Base-by-base conservation (phyloP, 2,329 filamentous ascomycete genomes). In the Pseudodiploospora longispora region DNA sequence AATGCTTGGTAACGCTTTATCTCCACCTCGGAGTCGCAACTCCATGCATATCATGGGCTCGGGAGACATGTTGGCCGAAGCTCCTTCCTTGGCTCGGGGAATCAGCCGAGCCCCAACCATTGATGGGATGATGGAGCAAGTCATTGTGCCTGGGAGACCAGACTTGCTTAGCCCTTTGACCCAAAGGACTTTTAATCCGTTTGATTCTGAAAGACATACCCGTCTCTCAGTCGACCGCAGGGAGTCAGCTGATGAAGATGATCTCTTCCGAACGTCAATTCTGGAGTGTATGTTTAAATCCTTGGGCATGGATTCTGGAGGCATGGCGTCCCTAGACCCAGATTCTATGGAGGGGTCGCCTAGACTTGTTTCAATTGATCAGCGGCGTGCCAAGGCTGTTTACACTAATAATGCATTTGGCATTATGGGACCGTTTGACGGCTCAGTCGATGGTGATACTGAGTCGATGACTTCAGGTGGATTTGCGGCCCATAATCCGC, bases 271-370 rank as follows among this genome's bases (percentile, higher is more conserved):
- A 35, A 83, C 88, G 47, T 94, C 89, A 0, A 88, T 98, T 10
- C 68, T 97, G 27, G 88, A 95, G 53, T 97, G 93, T 59, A 95
- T 98, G 69, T 91, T 95, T 65, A 96, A 91, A 59, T 85, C 89
- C 0, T 85, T 98, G 48, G 93, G 93, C 0, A 68, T 98, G 44
- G 85, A 82, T 19, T 80, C 82, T 30, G 76, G 74, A 3, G 81
- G 81, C 32, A 78, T 82, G 46, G 72, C 76, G 1, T 71, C 84
- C 1, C 76, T 78, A 39, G 85, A 85, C 53, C 69, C 75, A 0
- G 81, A 82, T 40, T 96, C 93, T 0, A 82, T 82, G 0, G 90
- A 96, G 52, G 85, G 80, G 6, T 97, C 93, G 1, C 93, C 93
- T 2, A 78, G 83, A 30, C 71, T 97, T 5, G 76, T 90, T 0